Conservation (phyloP, 2,329 filamentous ascomycete genomes). For the Macrophomina tecta region DNA sequence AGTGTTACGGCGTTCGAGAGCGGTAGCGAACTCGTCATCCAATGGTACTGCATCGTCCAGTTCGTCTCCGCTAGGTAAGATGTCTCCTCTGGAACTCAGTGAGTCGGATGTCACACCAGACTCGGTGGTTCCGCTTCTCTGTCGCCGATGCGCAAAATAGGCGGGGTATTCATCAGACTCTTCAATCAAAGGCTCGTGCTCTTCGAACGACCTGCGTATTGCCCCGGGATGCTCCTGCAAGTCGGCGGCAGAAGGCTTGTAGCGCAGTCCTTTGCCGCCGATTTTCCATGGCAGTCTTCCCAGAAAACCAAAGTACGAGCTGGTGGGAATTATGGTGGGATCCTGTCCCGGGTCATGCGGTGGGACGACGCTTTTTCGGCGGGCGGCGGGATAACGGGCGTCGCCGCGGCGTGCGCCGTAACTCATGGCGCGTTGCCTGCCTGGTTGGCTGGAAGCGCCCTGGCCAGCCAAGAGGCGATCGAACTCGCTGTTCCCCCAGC, state of each 20-base stretch:
- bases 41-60: conserved; percentile 87
- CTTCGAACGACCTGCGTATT: conserved; percentile 59
- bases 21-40: conserved; percentile 89
- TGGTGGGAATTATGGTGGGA: conserved; percentile 88
- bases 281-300: conserved; percentile 84
- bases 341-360: conserved; percentile 64
- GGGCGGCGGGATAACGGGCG: conserved; percentile 36
- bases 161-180: conserved; percentile 58
- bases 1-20: conserved; percentile 73
- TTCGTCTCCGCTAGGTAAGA: conserved; percentile 91
- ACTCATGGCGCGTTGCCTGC: conserved; percentile 82
- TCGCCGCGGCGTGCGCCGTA: conserved; percentile 74
- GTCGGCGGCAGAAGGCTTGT: conserved; percentile 89
- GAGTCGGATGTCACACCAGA: conserved; percentile 86
- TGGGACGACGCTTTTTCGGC: conserved; percentile 62
- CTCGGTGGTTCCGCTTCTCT: conserved; percentile 77
- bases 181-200: conserved; percentile 75
- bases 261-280: conserved; percentile 77
- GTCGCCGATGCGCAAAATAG: conserved; percentile 52
- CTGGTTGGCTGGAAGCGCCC: conserved; percentile 62
- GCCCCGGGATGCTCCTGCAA: conserved; percentile 82
- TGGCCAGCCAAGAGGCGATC: conserved; percentile 78
- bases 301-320: conserved; percentile 83
- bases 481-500: conserved; percentile 77
- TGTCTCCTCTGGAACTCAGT: conserved; percentile 82